Evolutionary conservation across 768 basidiomycete species (phyloP).

Genomic region (Pleurotus platypus): DNA sequence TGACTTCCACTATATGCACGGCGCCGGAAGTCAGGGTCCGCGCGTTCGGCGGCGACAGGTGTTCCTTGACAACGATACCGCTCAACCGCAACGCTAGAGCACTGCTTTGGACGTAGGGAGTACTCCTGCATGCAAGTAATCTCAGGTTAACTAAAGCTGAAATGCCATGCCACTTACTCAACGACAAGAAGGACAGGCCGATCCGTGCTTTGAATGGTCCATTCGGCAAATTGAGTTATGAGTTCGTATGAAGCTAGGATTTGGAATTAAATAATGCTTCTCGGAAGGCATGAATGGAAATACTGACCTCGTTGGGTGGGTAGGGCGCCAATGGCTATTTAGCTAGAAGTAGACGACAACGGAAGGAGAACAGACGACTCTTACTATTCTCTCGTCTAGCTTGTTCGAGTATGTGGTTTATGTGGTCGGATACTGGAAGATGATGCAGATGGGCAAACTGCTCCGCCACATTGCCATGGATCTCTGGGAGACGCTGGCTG

Average conservation of each 20-base stretch:
- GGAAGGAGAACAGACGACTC: neutral
- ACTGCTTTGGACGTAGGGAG: constrained; percentile 16
- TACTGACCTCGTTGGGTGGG: constrained; percentile 14
- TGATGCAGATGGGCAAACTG: neutral
- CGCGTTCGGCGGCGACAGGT: constrained; percentile 18
- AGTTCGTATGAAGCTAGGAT: neutral
- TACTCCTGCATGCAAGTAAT: constrained; percentile 17
- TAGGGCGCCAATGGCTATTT: constrained; percentile 30
- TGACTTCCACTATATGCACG: constrained; percentile 36
- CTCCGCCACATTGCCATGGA: constrained; percentile 19
- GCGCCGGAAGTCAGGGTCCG: constrained; percentile 21
- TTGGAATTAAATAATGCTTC: neutral
- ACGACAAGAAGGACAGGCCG: constrained; percentile 6
- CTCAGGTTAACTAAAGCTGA: neutral
- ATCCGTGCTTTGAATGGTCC: neutral
- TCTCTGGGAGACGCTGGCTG: constrained; percentile 32
- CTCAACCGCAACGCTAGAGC: constrained; percentile 13
- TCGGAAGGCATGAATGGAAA: neutral
- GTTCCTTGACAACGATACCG: constrained; percentile 22
- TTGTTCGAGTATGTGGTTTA: constrained; percentile 26
- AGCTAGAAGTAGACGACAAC: constrained; percentile 5
- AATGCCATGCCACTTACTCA: neutral
- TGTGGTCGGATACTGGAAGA: constrained; percentile 12
- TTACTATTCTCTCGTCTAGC: constrained; percentile 36
- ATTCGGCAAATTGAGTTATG: neutral